A percentile compares a stretch with the other conserved stretches of the same genome.
Evolutionary conservation across 441 rosid species (phyloP).

Genomic region (Rhodomyrtus psidioides): DNA sequence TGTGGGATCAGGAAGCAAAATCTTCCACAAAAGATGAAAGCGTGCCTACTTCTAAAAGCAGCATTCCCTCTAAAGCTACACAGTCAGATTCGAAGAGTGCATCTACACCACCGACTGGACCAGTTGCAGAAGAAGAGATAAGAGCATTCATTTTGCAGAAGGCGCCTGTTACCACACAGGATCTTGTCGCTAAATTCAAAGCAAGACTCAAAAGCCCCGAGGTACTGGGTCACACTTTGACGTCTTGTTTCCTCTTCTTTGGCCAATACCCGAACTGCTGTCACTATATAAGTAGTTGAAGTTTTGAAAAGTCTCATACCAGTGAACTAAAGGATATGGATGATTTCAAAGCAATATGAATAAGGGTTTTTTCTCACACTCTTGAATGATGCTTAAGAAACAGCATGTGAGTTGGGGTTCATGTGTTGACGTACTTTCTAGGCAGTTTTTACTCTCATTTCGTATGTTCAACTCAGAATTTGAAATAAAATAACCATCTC

Average conservation of each 20-base stretch:
- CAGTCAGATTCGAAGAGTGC: conserved; percentile 37
- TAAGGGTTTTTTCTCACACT: not conserved
- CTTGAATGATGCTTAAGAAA: not conserved
- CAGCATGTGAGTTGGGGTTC: not conserved
- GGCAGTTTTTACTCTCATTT: not conserved
- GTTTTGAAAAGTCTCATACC: not conserved
- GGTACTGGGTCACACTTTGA: conserved; percentile 25
- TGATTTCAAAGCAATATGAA: not conserved
- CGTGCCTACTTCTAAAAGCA: conserved; percentile 25
- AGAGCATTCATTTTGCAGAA: conserved; percentile 70
- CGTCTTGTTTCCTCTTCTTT: not conserved
- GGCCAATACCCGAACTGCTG: not conserved
- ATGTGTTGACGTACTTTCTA: not conserved
- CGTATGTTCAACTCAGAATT: not conserved
- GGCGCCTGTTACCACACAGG: conserved; percentile 77
- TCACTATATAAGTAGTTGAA: not conserved
- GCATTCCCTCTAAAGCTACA: conserved; percentile 28
- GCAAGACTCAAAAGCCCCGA: conserved; percentile 62
- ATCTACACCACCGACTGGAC: conserved; percentile 36
- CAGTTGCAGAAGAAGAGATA: conserved; percentile 87
- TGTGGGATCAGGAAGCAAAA: conserved; percentile 52
- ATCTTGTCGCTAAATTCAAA: conserved; percentile 82
- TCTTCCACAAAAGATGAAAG: conserved; percentile 51
- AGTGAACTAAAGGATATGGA: not conserved
- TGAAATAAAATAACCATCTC: not conserved